phyloP scores from a whole-genome alignment of 345 rosid species.

The Eucalyptus regnans region DNA sequence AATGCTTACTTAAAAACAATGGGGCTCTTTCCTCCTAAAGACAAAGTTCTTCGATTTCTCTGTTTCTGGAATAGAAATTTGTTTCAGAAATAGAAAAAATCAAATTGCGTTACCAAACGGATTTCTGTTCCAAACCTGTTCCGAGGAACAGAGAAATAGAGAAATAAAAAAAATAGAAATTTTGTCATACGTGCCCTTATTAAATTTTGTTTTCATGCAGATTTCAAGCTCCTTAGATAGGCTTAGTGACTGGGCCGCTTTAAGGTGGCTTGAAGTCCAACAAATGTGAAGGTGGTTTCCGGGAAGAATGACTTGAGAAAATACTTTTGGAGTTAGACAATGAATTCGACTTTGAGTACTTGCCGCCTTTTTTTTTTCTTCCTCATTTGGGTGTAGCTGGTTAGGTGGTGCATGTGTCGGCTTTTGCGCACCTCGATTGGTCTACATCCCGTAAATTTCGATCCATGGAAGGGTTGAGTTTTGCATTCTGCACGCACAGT shows the following conservation, averaged over 20 bases:
- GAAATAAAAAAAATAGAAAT: too few species aligned
- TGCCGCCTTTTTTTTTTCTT: background rate
- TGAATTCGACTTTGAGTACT: background rate
- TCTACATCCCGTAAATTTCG: background rate
- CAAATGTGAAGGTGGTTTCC: background rate
- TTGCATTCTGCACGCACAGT: accelerated
- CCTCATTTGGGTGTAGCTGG: background rate
- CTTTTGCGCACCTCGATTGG: background rate
- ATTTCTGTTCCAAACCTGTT: too few species aligned
- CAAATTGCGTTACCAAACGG: too few species aligned
- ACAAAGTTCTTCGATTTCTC: too few species aligned
- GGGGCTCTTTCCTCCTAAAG: too few species aligned
- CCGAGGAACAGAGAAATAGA: too few species aligned
- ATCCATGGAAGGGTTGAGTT: background rate
- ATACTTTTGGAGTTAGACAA: background rate
- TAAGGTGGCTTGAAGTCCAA: background rate
- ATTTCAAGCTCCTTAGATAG: background rate
- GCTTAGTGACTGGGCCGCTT: background rate
- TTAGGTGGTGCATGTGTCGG: background rate
- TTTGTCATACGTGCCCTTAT: background rate
- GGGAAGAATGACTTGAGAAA: background rate
- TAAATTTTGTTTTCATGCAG: background rate
- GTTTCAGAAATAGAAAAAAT: too few species aligned
- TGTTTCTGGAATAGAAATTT: too few species aligned
- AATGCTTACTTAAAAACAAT: too few species aligned